Evolutionary conservation across 768 basidiomycete species (phyloP).

Genomic region (Kondoa subrosea): DNA sequence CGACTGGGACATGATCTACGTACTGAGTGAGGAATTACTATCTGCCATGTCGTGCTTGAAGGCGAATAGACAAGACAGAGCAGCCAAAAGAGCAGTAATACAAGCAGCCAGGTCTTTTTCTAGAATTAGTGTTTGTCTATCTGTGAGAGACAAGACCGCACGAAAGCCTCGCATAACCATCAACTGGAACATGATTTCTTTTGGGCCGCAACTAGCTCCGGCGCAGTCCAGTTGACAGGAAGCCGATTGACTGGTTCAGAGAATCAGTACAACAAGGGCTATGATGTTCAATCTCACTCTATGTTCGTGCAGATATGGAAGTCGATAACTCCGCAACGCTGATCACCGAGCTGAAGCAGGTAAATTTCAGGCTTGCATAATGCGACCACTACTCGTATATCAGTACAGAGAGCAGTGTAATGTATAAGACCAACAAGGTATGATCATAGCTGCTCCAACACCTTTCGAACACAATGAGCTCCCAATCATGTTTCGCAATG

Average conservation of each 20-base stretch:
- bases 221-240: neutral
- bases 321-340: constrained; percentile 29
- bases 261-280: neutral
- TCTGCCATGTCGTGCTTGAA: neutral
- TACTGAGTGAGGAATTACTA: neutral
- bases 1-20: neutral
- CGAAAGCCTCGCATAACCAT: neutral
- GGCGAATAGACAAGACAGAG: neutral
- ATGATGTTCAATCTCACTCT: neutral
- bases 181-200: neutral
- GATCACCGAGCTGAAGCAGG: neutral
- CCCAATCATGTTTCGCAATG: too few relatives aligned
- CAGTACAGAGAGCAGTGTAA: neutral
- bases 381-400: neutral
- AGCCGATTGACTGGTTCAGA: neutral
- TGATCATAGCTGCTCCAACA: neutral
- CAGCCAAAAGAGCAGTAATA: neutral
- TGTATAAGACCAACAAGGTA: neutral
- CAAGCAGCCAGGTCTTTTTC: neutral
- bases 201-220: neutral
- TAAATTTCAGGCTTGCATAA: neutral
- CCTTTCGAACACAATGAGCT: neutral
- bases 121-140: neutral
- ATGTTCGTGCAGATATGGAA: neutral
- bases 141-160: neutral